Evolutionary conservation across 2,329 filamentous ascomycete genomes (phyloP).

Genomic region (Penicillium sp.): DNA sequence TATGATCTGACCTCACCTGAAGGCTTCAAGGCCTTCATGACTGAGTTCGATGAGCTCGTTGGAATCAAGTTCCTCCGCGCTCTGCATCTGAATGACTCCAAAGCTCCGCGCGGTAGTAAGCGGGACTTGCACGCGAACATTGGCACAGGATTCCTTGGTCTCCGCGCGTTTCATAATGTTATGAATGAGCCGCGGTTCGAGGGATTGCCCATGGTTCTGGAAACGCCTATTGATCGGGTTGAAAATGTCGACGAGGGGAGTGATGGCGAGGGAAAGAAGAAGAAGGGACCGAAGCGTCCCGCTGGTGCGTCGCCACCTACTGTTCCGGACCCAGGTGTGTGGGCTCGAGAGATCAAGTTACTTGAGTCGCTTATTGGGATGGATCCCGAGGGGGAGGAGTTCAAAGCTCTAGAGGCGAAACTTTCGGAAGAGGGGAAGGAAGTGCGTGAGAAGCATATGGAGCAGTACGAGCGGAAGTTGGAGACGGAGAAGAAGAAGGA

Average conservation of each 20-base stretch:
- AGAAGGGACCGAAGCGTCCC: conserved; percentile 20
- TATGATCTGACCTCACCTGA: conserved; percentile 80
- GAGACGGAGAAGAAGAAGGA: conserved; percentile 56
- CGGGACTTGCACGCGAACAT: conserved; percentile 95
- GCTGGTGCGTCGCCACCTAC: conserved; percentile 33
- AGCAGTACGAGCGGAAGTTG: conserved; percentile 73
- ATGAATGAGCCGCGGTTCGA: conserved; percentile 79
- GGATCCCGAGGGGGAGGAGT: conserved; percentile 72
- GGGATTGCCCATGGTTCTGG: conserved; percentile 83
- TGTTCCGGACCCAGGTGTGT: conserved; percentile 75
- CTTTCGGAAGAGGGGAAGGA: conserved; percentile 66
- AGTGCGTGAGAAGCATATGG: conserved; percentile 73
- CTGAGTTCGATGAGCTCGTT: conserved; percentile 72
- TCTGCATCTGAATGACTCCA: conserved; percentile 92
- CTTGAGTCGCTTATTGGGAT: conserved; percentile 84
- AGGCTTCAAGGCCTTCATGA: conserved; percentile 70
- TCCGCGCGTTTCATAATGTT: conserved; percentile 85
- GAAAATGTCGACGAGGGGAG: conserved; percentile 29
- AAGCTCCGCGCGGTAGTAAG: conserved; percentile 77
- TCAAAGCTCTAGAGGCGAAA: conserved; percentile 62
- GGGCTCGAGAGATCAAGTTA: conserved; percentile 93
- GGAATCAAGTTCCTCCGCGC: conserved; percentile 78
- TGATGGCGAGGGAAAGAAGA: conserved; percentile 16
- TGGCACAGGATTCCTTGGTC: conserved; percentile 86
- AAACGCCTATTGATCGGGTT: conserved; percentile 87